These are phyloP conservation scores for Thielaviopsis populi DNA, from an alignment of 2,329 filamentous ascomycete species.

Conservation along the genomic window DNA sequence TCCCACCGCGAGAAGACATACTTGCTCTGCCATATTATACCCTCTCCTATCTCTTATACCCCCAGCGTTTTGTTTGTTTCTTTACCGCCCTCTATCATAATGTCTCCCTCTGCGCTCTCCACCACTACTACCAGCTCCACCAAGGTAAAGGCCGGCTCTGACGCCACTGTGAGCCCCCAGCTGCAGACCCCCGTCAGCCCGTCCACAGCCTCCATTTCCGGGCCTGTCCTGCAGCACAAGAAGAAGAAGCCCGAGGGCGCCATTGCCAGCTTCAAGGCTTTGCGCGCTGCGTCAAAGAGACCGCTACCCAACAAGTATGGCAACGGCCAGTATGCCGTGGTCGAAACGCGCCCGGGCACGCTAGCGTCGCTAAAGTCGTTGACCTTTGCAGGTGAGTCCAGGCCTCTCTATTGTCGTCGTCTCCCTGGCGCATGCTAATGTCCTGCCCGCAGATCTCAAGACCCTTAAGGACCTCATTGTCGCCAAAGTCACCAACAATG, in stretches of 20 bases:
- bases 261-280: conserved; percentile 21
- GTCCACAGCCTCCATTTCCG: neutral
- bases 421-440: conserved; percentile 7
- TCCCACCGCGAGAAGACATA: no score
- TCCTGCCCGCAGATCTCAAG: conserved; percentile 36
- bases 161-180: neutral
- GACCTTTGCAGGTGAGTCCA: conserved; percentile 28
- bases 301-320: conserved; percentile 49
- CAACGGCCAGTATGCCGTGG: conserved; percentile 42
- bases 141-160: neutral
- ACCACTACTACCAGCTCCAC: neutral
- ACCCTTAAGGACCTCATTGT: conserved; percentile 47
- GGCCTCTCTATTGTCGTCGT: neutral
- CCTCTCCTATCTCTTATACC: neutral
- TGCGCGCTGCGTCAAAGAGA: conserved; percentile 36
- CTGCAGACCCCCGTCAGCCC: neutral
- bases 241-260: neutral
- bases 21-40: neutral
- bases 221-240: conserved; percentile 6
- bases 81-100: neutral
- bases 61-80: neutral
- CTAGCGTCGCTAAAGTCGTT: conserved; percentile 44
- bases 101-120: neutral
- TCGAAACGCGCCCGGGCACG: conserved; percentile 35
- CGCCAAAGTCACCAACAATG: conserved; percentile 45